Evolutionary conservation across 1,284 basidiomycete genomes (phyloP).

Genomic region (Tylopilus sp.): DNA sequence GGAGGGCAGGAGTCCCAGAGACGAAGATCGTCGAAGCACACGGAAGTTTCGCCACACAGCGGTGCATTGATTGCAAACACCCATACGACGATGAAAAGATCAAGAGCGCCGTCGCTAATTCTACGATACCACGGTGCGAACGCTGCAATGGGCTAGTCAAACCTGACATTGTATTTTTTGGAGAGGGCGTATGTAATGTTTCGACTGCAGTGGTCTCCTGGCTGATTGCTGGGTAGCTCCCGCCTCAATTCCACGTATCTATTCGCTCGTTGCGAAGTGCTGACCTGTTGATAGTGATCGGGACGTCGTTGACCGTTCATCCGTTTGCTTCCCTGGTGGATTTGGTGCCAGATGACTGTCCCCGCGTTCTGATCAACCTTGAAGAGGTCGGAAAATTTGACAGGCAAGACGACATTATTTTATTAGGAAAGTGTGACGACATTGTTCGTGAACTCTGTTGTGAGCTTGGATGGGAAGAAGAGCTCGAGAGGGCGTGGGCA

Average conservation of each 20-base stretch:
- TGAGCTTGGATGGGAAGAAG: conserved; percentile 74
- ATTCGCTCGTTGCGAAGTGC: conserved; percentile 62
- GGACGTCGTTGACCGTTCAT: conserved; percentile 85
- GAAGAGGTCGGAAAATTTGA: conserved; percentile 67
- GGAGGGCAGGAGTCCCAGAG: conserved; percentile 78
- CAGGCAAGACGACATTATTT: conserved; percentile 61
- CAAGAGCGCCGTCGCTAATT: conserved; percentile 59
- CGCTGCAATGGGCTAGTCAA: conserved; percentile 79
- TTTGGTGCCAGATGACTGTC: conserved; percentile 58
- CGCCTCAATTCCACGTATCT: conserved; percentile 59
- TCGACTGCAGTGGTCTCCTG: neutral
- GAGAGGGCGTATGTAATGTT: conserved; percentile 66
- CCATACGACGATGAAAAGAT: conserved; percentile 74
- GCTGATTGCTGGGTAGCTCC: conserved; percentile 54
- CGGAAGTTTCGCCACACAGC: conserved; percentile 85
- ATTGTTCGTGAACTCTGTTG: conserved; percentile 62
- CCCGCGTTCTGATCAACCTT: conserved; percentile 68
- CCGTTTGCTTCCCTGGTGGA: conserved; percentile 74
- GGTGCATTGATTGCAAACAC: conserved; percentile 75
- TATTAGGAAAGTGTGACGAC: conserved; percentile 73
- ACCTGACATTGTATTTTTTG: conserved; percentile 96
- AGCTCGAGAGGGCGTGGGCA: conserved; percentile 64
- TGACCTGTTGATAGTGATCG: conserved; percentile 90
- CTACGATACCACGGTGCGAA: conserved; percentile 67
- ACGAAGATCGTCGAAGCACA: conserved; percentile 91